Evolutionary conservation across 163 green algal species (phyloP).

Genomic region (Picocystis sp.): DNA sequence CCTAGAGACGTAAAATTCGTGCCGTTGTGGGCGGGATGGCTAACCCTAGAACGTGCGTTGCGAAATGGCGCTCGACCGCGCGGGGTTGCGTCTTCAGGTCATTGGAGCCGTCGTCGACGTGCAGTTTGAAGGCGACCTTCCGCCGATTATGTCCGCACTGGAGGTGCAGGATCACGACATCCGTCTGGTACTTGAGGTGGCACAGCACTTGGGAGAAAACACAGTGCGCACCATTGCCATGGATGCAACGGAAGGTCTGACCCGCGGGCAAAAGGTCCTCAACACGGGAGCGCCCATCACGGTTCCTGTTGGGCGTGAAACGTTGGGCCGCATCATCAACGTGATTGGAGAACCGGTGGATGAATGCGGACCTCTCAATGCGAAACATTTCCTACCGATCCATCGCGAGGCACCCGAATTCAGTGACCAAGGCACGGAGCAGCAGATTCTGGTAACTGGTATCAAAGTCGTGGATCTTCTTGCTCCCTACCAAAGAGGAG

Average conservation of each 20-base stretch:
- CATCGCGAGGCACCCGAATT: constrained; percentile 91
- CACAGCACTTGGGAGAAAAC: constrained; percentile 95
- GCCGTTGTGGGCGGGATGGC: no score
- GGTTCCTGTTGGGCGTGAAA: constrained; percentile 87
- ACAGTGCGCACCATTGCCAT: constrained; percentile 97
- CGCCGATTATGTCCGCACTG: constrained; percentile 74
- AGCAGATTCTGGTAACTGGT: constrained; percentile 94
- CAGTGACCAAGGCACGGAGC: constrained; percentile 85
- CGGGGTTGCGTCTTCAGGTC: constrained; percentile 35
- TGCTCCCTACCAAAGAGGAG: constrained; percentile 93
- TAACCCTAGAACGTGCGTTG: no score
- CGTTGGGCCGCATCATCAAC: constrained; percentile 97
- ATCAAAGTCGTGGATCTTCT: constrained; percentile 99
- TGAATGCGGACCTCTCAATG: constrained; percentile 80
- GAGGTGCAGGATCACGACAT: constrained; percentile 79
- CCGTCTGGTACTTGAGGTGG: constrained; percentile 92
- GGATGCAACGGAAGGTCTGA: constrained; percentile 92
- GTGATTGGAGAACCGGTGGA: constrained; percentile 99
- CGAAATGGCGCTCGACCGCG: no score
- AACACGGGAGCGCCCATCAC: constrained; percentile 88
- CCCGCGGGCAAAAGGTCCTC: constrained; percentile 77
- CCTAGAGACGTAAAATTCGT: no score
- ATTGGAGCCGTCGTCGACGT: constrained; percentile 98
- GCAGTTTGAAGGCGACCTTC: constrained; percentile 89
- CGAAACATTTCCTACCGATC: constrained; percentile 68